phyloP scores from a whole-genome alignment of 345 rosid species.

The Brassica nigra region DNA sequence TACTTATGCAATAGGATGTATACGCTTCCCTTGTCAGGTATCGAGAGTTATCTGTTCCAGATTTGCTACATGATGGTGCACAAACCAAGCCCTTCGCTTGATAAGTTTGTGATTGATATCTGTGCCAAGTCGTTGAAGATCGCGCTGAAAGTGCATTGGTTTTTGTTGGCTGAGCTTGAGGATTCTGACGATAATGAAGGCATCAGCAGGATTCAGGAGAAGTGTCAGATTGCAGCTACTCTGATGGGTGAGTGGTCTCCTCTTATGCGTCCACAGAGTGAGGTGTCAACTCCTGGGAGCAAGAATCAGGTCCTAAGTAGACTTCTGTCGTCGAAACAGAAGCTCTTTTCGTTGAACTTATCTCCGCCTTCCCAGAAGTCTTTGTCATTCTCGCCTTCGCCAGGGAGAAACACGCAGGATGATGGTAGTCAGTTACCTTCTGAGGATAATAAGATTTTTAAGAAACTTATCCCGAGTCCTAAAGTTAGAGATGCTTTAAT shows the following conservation, averaged over 20 bases:
- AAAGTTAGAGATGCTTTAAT: constrained; percentile 92
- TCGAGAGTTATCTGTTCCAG: constrained; percentile 94
- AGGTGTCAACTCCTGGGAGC: constrained; percentile 69
- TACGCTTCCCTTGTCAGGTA: constrained; percentile 82
- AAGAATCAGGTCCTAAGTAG: constrained; percentile 89
- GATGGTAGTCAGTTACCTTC: constrained; percentile 66
- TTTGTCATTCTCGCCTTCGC: constrained; percentile 65
- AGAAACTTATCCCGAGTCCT: constrained; percentile 88
- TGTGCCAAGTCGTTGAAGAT: constrained; percentile 84
- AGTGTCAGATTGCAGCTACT: constrained; percentile 96
- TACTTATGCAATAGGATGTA: constrained; percentile 99
- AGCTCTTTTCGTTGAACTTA: constrained; percentile 75
- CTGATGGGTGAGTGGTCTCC: constrained; percentile 96
- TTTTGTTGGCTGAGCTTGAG: constrained; percentile 94
- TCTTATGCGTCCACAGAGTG: constrained; percentile 57
- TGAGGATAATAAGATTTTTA: constrained; percentile 85
- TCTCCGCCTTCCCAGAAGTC: constrained; percentile 75
- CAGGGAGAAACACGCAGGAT: constrained; percentile 61
- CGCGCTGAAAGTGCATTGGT: constrained; percentile 97
- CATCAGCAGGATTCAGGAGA: constrained; percentile 91
- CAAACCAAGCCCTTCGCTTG: constrained; percentile 97
- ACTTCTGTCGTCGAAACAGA: constrained; percentile 85
- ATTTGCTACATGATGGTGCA: constrained; percentile 94
- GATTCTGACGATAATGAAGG: constrained; percentile 97
- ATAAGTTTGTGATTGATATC: constrained; percentile 91